Evolutionary conservation across 257 asterid genomes (phyloP), one percentile per base, ranked within the genome.

Genomic region (Solanum pimpinellifolium): DNA sequence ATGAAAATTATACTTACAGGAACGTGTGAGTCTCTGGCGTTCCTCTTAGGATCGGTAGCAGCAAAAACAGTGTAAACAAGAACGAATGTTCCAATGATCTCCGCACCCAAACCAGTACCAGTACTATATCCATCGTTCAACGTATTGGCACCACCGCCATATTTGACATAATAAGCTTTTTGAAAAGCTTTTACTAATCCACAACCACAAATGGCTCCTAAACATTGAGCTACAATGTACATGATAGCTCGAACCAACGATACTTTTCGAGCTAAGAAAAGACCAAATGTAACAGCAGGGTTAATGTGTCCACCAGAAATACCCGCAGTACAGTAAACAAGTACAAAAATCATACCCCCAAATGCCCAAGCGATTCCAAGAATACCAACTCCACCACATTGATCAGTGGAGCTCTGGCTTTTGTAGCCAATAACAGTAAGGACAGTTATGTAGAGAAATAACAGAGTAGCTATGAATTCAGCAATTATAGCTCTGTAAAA

Each of bases 361-460:
- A 94, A 94, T 2, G 98, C 98, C 98, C 98, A 94, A 4, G 98
- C 98, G 18, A 94, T 94, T 84, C 98, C 98, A 4, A 93, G 94
- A 87, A 94, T 93, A 31, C 98, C 98, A 39, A 93, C 98, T 72
- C 98, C 98, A 69, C 97, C 97, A 77, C 98, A 94, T 65, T 90
- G 85, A 3, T 90, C 90, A 75, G 85, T 27, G 41, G 88, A 96
- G 47, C 90, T 88, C 85, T 93, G 97, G 87, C 92, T 88, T 70
- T 91, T 93, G 95, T 94, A 93, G 0, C 98, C 98, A 42, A 94
- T 94, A 41, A 94, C 98, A 9, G 98, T 93, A 39, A 94, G 69
- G 11, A 93, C 96, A 0, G 98, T 93, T 42, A 94, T 83, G 90
- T 94, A 94, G 42, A 94, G 86, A n/a, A 94, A 94, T 84, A 94